phyloP scores from a whole-genome alignment of 202 grass and related monocot species.

The Cymbopogon flexuosus region DNA sequence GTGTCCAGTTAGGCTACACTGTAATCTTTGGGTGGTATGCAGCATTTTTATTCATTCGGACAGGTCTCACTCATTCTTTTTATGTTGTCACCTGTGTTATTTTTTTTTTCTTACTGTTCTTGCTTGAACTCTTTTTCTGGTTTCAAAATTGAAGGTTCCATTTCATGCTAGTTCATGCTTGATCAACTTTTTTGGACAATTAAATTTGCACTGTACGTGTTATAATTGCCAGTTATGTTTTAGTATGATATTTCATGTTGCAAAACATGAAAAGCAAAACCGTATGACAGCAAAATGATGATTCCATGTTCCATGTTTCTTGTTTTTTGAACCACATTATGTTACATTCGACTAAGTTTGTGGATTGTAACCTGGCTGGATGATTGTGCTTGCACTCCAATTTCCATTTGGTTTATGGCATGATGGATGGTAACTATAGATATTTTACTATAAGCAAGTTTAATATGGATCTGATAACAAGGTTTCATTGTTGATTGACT shows the following conservation, averaged over 20 bases:
- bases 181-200: conserved; percentile 8
- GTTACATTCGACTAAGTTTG: not conserved
- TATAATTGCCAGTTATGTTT: not conserved
- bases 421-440: conserved; percentile 15
- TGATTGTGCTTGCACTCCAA: not conserved
- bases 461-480: not conserved
- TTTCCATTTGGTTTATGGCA: conserved; percentile 8
- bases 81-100: conserved; percentile 18
- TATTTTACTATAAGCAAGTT: conserved; percentile 17
- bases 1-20: conserved; percentile 89
- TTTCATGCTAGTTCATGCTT: not conserved
- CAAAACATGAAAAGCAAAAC: not conserved
- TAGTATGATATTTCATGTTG: not conserved
- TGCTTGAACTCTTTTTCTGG: not conserved
- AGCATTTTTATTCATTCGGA: conserved; percentile 84
- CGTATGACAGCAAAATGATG: not conserved
- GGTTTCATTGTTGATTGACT: conserved; percentile 15
- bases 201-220: not conserved
- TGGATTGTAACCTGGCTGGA: not conserved
- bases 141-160: conserved; percentile 4
- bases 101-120: not conserved
- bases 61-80: conserved; percentile 49
- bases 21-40: conserved; percentile 95
- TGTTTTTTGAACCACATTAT: not conserved
- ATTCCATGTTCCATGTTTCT: not conserved